Evolutionary conservation across 1,284 basidiomycete genomes (phyloP).

Genomic region (Melampsora larici-populina): DNA sequence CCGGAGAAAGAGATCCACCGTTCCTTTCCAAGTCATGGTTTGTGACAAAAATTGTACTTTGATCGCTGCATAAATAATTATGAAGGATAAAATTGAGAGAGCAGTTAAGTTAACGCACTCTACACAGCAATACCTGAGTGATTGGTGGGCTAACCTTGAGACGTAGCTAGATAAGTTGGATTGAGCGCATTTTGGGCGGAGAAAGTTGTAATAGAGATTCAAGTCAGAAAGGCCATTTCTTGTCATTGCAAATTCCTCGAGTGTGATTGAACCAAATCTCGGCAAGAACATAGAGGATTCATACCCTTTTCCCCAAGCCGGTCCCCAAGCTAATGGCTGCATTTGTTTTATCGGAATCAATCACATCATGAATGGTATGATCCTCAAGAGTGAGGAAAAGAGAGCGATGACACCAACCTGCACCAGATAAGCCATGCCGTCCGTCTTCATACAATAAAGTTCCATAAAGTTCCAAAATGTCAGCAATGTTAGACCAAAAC

Average conservation of each 20-base stretch:
- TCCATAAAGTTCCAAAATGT: background rate
- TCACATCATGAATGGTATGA: background rate
- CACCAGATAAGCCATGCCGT: constrained; percentile 31
- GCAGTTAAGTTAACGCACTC: background rate
- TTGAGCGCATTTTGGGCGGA: background rate
- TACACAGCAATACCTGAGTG: background rate
- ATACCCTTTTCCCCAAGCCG: constrained; percentile 30
- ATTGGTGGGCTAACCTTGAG: constrained; percentile 8
- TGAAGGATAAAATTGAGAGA: background rate
- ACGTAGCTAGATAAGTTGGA: constrained; percentile 11
- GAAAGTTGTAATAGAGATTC: background rate
- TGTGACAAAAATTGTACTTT: constrained; percentile 31
- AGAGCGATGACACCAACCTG: constrained; percentile 7
- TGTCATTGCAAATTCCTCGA: background rate
- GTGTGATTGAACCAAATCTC: background rate
- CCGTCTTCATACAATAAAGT: background rate
- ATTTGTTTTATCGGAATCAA: background rate
- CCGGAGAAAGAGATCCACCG: background rate
- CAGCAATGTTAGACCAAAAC: background rate
- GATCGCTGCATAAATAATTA: background rate
- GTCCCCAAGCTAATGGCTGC: constrained; percentile 39
- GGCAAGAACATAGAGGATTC: background rate
- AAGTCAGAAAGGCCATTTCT: background rate
- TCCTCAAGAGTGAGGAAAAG: background rate
- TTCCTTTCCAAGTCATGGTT: constrained; percentile 38